Evolutionary conservation across 331 rosid species (phyloP).

Genomic region (Rosa hybrid): DNA sequence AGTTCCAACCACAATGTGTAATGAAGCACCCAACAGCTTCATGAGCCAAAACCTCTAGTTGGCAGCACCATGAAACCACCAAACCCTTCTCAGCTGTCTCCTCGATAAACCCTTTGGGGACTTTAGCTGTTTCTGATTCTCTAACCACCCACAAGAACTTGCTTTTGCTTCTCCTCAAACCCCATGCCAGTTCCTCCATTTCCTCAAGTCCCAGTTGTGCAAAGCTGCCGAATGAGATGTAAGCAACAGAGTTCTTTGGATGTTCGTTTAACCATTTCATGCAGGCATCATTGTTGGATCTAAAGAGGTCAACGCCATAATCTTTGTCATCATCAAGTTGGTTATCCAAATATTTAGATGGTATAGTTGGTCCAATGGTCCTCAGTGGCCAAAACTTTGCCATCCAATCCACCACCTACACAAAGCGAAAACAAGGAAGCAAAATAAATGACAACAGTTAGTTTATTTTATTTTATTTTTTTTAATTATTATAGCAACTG

Average conservation of each 20-base stretch:
- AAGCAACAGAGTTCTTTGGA: slow-evolving; percentile 32
- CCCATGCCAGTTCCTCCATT: slow-evolving; percentile 44
- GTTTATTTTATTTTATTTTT: too few relatives aligned
- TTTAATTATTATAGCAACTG: background rate
- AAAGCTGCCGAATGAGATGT: slow-evolving; percentile 31
- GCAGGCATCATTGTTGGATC: slow-evolving; percentile 3
- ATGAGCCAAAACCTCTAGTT: slow-evolving; percentile 39
- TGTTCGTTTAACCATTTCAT: slow-evolving; percentile 34
- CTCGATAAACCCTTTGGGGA: slow-evolving; percentile 22
- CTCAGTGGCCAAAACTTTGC: slow-evolving; percentile 7
- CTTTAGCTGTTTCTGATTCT: slow-evolving; percentile 24
- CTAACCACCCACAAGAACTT: slow-evolving; percentile 56
- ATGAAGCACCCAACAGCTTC: slow-evolving; percentile 51
- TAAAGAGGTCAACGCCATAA: slow-evolving; percentile 16
- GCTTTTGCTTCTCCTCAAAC: slow-evolving; percentile 30
- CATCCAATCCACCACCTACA: slow-evolving; percentile 24
- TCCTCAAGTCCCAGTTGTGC: slow-evolving; percentile 2
- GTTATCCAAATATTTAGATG: slow-evolving; percentile 12
- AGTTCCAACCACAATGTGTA: slow-evolving; percentile 49
- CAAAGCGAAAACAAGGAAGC: background rate
- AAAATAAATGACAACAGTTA: background rate
- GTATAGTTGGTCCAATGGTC: slow-evolving; percentile 24
- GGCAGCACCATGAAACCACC: slow-evolving; percentile 53
- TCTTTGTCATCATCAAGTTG: slow-evolving; percentile 8
- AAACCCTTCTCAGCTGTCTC: slow-evolving; percentile 30